These are phyloP conservation scores for Pholiota adiposa DNA, from an alignment of 1,284 basidiomycete species.

Conservation along the genomic window DNA sequence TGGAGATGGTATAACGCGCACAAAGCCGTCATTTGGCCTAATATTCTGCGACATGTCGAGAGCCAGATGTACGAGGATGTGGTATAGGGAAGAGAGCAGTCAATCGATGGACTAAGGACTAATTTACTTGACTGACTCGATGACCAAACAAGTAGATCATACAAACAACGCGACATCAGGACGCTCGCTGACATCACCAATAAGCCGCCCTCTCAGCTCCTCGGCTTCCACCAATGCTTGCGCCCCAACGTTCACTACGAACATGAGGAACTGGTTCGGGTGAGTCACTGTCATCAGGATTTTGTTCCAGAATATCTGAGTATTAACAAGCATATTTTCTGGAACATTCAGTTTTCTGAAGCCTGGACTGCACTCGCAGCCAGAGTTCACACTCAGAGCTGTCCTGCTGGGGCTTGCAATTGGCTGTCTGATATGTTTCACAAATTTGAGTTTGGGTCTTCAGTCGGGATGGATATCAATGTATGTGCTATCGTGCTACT, in stretches of 20 bases:
- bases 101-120: constrained; percentile 18
- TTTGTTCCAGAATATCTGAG: neutral
- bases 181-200: neutral
- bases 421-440: constrained; percentile 46
- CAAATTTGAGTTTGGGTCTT: constrained; percentile 45
- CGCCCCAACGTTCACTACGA: neutral
- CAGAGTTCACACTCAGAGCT: constrained; percentile 47
- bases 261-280: constrained; percentile 34
- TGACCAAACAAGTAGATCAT: constrained; percentile 23
- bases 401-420: constrained; percentile 43
- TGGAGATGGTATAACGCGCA: constrained; percentile 58
- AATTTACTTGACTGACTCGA: constrained; percentile 22
- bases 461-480: constrained; percentile 52
- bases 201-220: neutral
- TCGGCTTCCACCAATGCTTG: constrained; percentile 1
- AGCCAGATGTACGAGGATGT: neutral
- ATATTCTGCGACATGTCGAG: constrained; percentile 66
- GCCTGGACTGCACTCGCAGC: constrained; percentile 31
- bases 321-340: neutral
- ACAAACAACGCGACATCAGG: constrained; percentile 1
- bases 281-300: constrained; percentile 11
- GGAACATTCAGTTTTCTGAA: constrained; percentile 21
- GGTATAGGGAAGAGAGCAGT: constrained; percentile 8
- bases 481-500: constrained; percentile 25
- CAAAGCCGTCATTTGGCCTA: constrained; percentile 61